Base-by-base conservation (phyloP, 441 rosid genomes). In the Hura crepitans region DNA sequence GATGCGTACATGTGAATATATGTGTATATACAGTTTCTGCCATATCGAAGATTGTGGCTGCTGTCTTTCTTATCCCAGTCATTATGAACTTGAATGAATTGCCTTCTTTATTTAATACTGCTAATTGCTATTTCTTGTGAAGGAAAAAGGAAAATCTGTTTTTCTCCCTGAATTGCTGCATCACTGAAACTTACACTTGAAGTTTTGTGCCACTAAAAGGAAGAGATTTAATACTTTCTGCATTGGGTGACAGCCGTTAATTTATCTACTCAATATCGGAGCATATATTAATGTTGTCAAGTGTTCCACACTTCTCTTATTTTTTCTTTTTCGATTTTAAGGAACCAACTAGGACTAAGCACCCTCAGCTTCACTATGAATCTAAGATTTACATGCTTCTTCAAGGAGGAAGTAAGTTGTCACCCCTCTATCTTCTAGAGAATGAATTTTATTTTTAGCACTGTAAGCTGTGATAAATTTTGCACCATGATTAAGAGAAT, bases 291-390 rank as follows among this genome's bases (percentile, higher is more conserved):
- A 57, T 54, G 53, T 50, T 68, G n/a, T 72, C 31, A 20, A 11
- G 56, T 42, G 27, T 47, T 64, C 37, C 58, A 28, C 22, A 6
- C 39, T 0, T 20, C 5, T 23, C 20, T 54, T 35, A 33, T 8
- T 7, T 73, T 72, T 60, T 65, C 43, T 33, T 37, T 61, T 33
- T 28, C 68, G 14, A 74, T 69, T 75, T 78, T 79, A 67, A 93
- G 98, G 98, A 93, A 85, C 79, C 89, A 80, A 93, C 85, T 69
- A 87, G 87, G 80, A 85, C 90, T 45, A 89, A 83, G 84, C 95
- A 93, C 74, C 98, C 98, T 60, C 98, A 91, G 83, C 97, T 93
- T 80, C 94, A 91, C 50, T 91, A 93, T 60, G 98, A 93, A 85
- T 93, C 98, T 54, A 93, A 93, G 82, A 78, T 93, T 70, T 93